Conservation (phyloP, 1,284 basidiomycete genomes). For the Heimioporus retisporus region DNA sequence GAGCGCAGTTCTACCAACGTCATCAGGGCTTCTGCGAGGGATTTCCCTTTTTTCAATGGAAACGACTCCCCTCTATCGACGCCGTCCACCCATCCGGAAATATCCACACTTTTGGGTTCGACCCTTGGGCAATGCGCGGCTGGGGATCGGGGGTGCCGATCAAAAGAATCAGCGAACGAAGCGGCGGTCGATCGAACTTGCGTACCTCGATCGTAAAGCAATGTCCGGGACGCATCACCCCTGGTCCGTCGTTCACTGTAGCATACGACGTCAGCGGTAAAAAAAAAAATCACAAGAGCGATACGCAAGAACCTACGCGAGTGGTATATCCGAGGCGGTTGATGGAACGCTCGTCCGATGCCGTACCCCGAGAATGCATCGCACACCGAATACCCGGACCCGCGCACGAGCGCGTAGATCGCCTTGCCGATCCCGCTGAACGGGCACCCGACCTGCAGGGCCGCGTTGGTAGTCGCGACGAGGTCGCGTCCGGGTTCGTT, state of each 20-base stretch:
- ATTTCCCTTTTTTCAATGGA: too few relatives aligned
- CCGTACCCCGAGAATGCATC: constrained; percentile 88
- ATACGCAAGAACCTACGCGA: constrained; percentile 50
- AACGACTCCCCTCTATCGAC: constrained; percentile 73
- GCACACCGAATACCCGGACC: constrained; percentile 71
- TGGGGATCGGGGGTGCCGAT: constrained; percentile 39
- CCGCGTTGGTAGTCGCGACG: constrained; percentile 70
- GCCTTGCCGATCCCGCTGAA: constrained; percentile 82
- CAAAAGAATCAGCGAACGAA: too few relatives aligned
- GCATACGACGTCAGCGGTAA: constrained; percentile 34
- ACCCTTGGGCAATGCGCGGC: constrained; percentile 84
- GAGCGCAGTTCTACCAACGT: too few relatives aligned
- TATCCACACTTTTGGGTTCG: constrained; percentile 72
- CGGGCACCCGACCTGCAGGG: constrained; percentile 73
- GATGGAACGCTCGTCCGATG: constrained; percentile 88
- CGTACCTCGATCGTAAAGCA: constrained; percentile 90
- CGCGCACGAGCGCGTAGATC: constrained; percentile 69
- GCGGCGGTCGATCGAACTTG: constrained; percentile 1
- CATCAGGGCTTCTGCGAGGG: too few relatives aligned
- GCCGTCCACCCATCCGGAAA: constrained; percentile 94
- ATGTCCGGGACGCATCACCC: constrained; percentile 83
- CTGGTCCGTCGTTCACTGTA: constrained; percentile 83
- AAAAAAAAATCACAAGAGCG: too few relatives aligned
- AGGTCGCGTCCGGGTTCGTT: constrained; percentile 76
- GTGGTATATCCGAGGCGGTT: constrained; percentile 89